Base-by-base conservation (phyloP, 345 rosid genomes). In the Gossypium mustelinum region DNA sequence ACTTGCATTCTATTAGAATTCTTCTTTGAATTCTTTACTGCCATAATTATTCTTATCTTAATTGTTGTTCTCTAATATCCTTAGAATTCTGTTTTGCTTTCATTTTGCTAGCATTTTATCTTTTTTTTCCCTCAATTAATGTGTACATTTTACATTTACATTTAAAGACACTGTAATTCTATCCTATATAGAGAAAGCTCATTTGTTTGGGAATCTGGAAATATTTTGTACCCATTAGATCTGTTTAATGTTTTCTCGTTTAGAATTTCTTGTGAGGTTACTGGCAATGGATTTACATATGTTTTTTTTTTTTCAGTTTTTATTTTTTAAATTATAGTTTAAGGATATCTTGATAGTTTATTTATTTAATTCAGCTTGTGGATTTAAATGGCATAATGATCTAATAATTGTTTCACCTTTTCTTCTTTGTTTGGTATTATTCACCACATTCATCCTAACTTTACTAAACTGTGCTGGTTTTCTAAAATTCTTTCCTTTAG, bases 401-500 rank as follows among this genome's bases (percentile, higher is more conserved):
- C 7, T 34, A 34, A 5, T 34, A 34, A 34, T 5, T 34, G 1
- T 34, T 34, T 34, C 41, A 34, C 41, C 41, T 34, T 34, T 34
- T 34, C 41, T 3, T 50, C 16, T 50, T 50, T 5, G 52, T 48
- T 51, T 16, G 18, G 55, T 51, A 14, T 51, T 48, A 44, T 44
- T 13, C 11, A 9, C 11, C 54, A 50, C 54, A 13, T 47, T 47
- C 11, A 47, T 11, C 51, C 1, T 3, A 47, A 47, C 20, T 0
- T 4, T 14, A 62, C 29, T 11, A 29, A 62, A 17, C 45, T 3
- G 4, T 41, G 50, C 3, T 41, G 68, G 20, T 64, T 27, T 63
- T 17, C 34, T n/a, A 9, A 48, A 48, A 39, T 45, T 73, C 16
- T 27, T 73, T 12, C 43, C 27, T 22, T 41, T 43, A 81, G 82